Conservation (phyloP, 2,329 filamentous ascomycete genomes). For the Colletotrichum liriopes region DNA sequence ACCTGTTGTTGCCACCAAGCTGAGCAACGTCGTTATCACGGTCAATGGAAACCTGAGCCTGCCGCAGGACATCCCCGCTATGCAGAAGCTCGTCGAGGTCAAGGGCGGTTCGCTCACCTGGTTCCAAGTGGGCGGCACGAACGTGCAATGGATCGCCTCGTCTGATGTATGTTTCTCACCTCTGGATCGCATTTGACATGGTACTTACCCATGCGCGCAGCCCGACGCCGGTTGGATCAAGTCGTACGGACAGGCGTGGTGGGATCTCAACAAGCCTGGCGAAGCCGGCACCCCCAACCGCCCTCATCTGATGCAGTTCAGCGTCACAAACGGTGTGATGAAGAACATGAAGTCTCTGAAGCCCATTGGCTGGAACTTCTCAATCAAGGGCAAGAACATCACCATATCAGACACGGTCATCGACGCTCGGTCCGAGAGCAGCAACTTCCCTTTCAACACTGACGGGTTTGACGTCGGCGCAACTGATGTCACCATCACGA, state of each 20-base stretch:
- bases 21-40: conserved; percentile 59
- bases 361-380: conserved; percentile 60
- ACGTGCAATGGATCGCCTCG: conserved; percentile 53
- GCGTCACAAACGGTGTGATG: conserved; percentile 54
- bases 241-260: conserved; percentile 62
- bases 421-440: conserved; percentile 54
- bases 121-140: conserved; percentile 55
- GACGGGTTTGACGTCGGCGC: conserved; percentile 54
- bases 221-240: conserved; percentile 58
- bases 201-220: conserved; percentile 12
- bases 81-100: conserved; percentile 54
- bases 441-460: conserved; percentile 60
- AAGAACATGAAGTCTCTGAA: conserved; percentile 59
- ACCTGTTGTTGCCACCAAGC: conserved; percentile 56
- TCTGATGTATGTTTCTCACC: conserved; percentile 48
- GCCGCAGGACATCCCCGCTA: conserved; percentile 55
- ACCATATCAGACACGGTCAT: conserved; percentile 57
- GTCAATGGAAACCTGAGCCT: conserved; percentile 61
- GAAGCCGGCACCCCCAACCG: conserved; percentile 56
- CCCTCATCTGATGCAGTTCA: conserved; percentile 59
- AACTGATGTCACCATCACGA: conserved; percentile 49
- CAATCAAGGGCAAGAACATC: conserved; percentile 57
- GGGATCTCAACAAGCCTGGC: conserved; percentile 58
- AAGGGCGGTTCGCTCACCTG: conserved; percentile 53
- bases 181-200: too few relatives aligned